A percentile compares a stretch with the other conserved stretches of the same genome.
phyloP scores from a whole-genome alignment of 2,329 filamentous ascomycete species.

The Epichloe sibirici region DNA sequence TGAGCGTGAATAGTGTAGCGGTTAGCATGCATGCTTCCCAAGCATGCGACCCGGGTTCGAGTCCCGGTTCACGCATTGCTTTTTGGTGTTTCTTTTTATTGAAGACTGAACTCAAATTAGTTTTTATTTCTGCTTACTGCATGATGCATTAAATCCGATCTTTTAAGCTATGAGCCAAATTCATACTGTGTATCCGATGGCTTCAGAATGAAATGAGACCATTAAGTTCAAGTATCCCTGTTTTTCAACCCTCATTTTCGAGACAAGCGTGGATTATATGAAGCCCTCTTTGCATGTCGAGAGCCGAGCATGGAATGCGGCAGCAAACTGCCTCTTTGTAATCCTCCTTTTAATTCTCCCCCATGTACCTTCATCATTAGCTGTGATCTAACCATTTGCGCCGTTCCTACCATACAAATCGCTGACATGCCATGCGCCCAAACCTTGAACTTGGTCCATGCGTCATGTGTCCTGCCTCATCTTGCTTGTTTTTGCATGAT shows the following conservation, averaged over 20 bases:
- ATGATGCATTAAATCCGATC: too few species aligned
- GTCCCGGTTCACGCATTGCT: slow-evolving; percentile 19
- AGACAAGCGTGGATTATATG: too few species aligned
- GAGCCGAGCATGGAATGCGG: too few species aligned
- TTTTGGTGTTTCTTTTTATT: not conserved
- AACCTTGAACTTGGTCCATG: not conserved
- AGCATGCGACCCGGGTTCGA: slow-evolving; percentile 26
- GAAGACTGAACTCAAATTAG: too few species aligned
- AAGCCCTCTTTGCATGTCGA: too few species aligned
- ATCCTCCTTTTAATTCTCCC: not conserved
- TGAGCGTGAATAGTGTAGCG: slow-evolving; percentile 23
- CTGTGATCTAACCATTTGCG: not conserved
- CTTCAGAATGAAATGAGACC: too few species aligned
- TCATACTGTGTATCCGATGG: too few species aligned
- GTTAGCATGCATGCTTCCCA: slow-evolving; percentile 29
- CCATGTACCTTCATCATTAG: not conserved
- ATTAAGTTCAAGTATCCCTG: too few species aligned
- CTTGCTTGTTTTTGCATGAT: not conserved
- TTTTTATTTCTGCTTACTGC: not conserved
- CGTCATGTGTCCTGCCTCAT: not conserved
- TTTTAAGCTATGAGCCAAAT: too few species aligned
- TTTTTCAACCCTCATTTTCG: too few species aligned
- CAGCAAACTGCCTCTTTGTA: not conserved
- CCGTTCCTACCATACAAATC: not conserved
- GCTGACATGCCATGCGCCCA: not conserved